These are phyloP conservation scores for Acaromyces ingoldii DNA, from an alignment of 1,284 basidiomycete genomes.

Conservation along the genomic window DNA sequence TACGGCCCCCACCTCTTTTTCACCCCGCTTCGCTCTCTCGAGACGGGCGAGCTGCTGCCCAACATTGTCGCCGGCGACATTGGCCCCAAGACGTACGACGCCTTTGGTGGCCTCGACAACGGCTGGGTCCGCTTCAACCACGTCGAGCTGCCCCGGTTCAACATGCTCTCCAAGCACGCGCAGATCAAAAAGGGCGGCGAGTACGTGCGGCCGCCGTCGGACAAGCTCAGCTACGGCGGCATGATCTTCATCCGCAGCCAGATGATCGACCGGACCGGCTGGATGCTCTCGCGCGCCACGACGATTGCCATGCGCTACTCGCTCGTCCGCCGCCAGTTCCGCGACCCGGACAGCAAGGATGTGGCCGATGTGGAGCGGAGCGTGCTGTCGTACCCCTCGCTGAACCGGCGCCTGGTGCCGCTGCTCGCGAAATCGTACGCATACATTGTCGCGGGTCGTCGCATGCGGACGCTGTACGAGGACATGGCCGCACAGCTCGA, in stretches of 20 bases:
- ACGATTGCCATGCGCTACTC: slow-evolving; percentile 71
- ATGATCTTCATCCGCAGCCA: slow-evolving; percentile 52
- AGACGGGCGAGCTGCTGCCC: slow-evolving; percentile 61
- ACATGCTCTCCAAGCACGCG: slow-evolving; percentile 73
- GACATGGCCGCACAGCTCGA: slow-evolving; percentile 32
- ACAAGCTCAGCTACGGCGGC: slow-evolving; percentile 71
- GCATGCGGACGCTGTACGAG: slow-evolving; percentile 55
- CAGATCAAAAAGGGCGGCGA: slow-evolving; percentile 64
- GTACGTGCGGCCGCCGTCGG: slow-evolving; percentile 67
- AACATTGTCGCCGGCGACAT: slow-evolving; percentile 70
- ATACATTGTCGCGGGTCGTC: slow-evolving; percentile 64
- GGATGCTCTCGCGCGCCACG: slow-evolving; percentile 62
- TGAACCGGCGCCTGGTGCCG: slow-evolving; percentile 67
- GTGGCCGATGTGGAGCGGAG: slow-evolving; percentile 59
- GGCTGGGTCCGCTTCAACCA: slow-evolving; percentile 66
- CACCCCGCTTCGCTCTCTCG: slow-evolving; percentile 54
- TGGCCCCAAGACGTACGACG: slow-evolving; percentile 60
- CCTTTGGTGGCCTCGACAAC: slow-evolving; percentile 62
- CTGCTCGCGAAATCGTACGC: slow-evolving; percentile 67
- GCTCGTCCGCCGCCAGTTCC: slow-evolving; percentile 65
- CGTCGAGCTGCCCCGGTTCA: slow-evolving; percentile 66
- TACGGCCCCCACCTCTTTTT: slow-evolving; percentile 74
- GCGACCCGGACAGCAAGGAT: slow-evolving; percentile 37
- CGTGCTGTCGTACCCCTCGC: slow-evolving; percentile 66
- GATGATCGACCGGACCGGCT: slow-evolving; percentile 63